Conservation (phyloP, 169 alveolate species). For the Plasmodium gonderi region DNA sequence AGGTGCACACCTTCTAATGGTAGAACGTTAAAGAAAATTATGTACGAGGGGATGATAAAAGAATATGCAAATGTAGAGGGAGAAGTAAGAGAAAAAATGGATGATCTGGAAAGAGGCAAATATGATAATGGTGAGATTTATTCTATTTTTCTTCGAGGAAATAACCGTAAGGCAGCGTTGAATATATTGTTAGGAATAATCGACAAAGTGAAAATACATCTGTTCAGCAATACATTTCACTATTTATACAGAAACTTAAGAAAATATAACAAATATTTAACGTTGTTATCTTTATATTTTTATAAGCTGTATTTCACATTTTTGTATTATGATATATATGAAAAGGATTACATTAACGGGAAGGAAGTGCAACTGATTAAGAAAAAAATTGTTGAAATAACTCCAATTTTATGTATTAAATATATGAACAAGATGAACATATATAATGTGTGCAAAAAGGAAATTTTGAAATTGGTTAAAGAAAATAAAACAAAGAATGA, state of each 20-base stretch:
- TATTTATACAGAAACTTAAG: conserved; percentile 1
- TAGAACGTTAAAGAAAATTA: neutral
- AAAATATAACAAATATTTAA: neutral
- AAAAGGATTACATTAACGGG: neutral
- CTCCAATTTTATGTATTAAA: conserved; percentile 30
- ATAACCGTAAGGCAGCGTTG: neutral
- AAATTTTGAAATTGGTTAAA: neutral
- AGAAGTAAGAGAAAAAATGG: neutral
- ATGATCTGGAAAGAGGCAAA: neutral
- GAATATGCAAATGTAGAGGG: conserved; percentile 1
- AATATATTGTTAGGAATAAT: neutral
- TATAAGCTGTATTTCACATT: conserved; percentile 25
- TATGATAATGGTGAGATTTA: neutral
- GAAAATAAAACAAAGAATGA: neutral
- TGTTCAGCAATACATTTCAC: conserved; percentile 38
- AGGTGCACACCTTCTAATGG: neutral
- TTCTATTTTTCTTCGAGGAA: neutral
- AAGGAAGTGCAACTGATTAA: neutral
- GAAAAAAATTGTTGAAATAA: conserved; percentile 7
- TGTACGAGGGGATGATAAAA: neutral
- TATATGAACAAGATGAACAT: conserved; percentile 30
- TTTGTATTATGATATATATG: conserved; percentile 3
- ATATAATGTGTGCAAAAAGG: conserved; percentile 6
- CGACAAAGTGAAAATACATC: conserved; percentile 15
- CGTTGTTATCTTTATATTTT: conserved; percentile 24